Evolutionary conservation across 495 filamentous ascomycete species (phyloP), one percentile per base, ranked within the genome.

Genomic region (Patellaria atrata): DNA sequence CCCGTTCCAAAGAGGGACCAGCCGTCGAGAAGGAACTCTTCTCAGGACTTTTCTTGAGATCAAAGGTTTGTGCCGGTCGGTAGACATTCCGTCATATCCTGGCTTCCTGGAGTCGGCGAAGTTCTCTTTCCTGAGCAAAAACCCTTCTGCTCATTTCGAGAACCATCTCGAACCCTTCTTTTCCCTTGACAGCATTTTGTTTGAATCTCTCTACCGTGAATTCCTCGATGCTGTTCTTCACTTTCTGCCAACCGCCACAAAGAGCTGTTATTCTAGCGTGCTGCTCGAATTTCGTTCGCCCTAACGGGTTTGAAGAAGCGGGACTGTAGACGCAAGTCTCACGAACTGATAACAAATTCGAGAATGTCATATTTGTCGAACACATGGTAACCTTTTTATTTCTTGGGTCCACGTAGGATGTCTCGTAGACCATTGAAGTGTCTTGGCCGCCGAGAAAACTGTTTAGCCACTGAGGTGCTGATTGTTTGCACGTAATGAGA

Each of bases 241-340:
- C 75, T 48, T 82, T 83, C 57, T 93, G 81, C 82, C 87, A 96
- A 13, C 89, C 89, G 39, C 91, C 87, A 53, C 83, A 92, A 10
- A 96, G 63, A 1, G 89, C 89, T 2, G 82, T 94, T 52, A 97
- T 92, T 57, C 80, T 70, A 6, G 89, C 89, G 34, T 82, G 72
- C 62, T 97, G 89, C 23, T 66, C 63, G 54, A 96, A 94, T 19
- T 70, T 66, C 3, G 89, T 97, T 45, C 69, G 70, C 31, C 67
- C 63, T 22, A 61, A 59, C 19, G 67, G 67, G 4, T 61, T 50
- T 5, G 58, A 54, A 14, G 72, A 50, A 2, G 61, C 61, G 0
- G 81, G 86, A 33, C 69, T 62, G 55, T 94, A 97, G 21, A 77
- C 58, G 34, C 94, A 84, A 5, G 82, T 94, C 59, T 97, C 89